Conservation (phyloP, 805 yeast species). For the Schwanniomyces occidentalis region DNA sequence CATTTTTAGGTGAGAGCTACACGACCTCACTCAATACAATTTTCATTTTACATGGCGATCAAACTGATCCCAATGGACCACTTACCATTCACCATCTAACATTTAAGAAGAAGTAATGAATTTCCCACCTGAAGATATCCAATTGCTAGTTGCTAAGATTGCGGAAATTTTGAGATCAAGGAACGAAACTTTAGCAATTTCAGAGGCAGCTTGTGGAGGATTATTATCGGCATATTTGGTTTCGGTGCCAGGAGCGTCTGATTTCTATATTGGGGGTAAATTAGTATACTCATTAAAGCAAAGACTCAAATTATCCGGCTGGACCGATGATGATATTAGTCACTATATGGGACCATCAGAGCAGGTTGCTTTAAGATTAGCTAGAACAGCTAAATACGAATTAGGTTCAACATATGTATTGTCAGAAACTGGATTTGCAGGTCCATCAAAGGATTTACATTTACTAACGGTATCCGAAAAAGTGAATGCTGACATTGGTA, state of each 20-base stretch:
- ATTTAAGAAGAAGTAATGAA: conserved; percentile 20
- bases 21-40: no score
- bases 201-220: conserved; percentile 93
- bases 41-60: no score
- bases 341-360: conserved; percentile 82
- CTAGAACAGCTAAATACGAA: conserved; percentile 76
- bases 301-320: conserved; percentile 72
- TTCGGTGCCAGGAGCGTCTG: conserved; percentile 82
- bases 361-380: conserved; percentile 70
- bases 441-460: conserved; percentile 56
- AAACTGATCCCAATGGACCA: no score
- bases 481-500: conserved; percentile 50
- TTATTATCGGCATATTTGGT: conserved; percentile 77
- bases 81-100: no score
- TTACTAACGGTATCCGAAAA: conserved; percentile 22
- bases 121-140: conserved; percentile 64
- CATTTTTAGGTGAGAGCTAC: no score
- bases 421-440: conserved; percentile 88
- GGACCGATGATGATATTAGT: conserved; percentile 69
- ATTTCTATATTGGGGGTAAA: conserved; percentile 82
- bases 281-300: conserved; percentile 76
- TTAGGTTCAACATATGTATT: conserved; percentile 80
- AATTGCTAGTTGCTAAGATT: conserved; percentile 52
- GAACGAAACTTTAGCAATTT: conserved; percentile 69
- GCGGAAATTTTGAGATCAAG: conserved; percentile 54